phyloP scores from a whole-genome alignment of 2,329 filamentous ascomycete species.

The Triangularia verruculosa region DNA sequence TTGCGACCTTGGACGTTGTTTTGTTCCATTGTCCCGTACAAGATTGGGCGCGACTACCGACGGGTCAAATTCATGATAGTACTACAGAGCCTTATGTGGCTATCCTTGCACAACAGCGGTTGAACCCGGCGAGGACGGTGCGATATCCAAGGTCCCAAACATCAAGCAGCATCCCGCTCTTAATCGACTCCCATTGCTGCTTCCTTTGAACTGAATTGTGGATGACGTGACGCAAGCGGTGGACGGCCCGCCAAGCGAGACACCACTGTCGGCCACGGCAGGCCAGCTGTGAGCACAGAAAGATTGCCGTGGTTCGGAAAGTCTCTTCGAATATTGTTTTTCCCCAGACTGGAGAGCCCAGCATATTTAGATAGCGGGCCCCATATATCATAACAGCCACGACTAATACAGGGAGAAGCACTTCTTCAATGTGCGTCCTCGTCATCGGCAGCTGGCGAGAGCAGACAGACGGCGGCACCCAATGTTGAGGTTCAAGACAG shows the following conservation, averaged over 20 bases:
- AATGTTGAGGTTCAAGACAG: background rate
- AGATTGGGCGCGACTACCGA: conserved; percentile 2
- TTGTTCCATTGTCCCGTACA: background rate
- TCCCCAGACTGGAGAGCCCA: conserved; percentile 12
- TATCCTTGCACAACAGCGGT: conserved; percentile 6
- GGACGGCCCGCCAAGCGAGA: conserved; percentile 18
- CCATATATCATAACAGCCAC: background rate
- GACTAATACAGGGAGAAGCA: background rate
- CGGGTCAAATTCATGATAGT: background rate
- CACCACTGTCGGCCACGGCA: background rate
- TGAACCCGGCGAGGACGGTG: conserved; percentile 6
- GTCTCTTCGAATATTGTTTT: conserved; percentile 15
- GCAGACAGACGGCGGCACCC: background rate
- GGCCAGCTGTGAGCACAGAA: background rate
- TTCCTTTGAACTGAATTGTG: conserved; percentile 11
- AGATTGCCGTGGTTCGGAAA: conserved; percentile 7
- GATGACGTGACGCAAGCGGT: conserved; percentile 17
- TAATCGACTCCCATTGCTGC: background rate
- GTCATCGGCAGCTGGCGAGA: background rate
- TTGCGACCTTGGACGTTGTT: background rate
- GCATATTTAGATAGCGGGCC: background rate
- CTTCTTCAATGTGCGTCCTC: background rate
- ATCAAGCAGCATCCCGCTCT: background rate
- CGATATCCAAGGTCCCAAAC: background rate
- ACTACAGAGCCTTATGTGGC: background rate